Base-by-base conservation (phyloP, 2,329 filamentous ascomycete genomes). In the Trichoderma polysporum region DNA sequence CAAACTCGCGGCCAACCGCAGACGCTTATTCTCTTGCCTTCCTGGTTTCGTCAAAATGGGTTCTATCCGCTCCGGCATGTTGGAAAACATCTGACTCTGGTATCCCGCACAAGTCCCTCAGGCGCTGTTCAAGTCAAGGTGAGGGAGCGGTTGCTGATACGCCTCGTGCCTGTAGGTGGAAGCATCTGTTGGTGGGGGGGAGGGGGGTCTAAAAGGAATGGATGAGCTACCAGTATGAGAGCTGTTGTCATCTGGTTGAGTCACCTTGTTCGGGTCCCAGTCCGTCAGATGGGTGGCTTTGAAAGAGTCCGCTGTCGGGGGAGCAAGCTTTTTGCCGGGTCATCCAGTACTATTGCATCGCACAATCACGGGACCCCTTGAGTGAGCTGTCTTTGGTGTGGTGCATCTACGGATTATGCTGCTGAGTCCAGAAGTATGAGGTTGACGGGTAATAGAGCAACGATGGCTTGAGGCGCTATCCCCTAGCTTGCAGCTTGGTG, bases 361-460 rank as follows among this genome's bases (percentile, higher is more conserved):
- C n/a, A 50, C 22, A 33, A 53, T 62, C 59, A 62, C 59, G 59
- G 49, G 59, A 39, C 25, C n/a, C 33, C 59, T 31, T 27, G 27
- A 22, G 31, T 35, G 33, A 39, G 47, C 31, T 27, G 15, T 19
- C 35, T 31, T 52, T 47, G 59, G 47, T 13, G 59, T 62, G 47
- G 59, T 53, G 47, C 59, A 39, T 62, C 59, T 50, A 57, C 33
- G 47, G 47, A 12, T 25, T 52, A 25, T 62, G 59, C 59, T 52
- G 59, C 59, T 52, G 59, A 10, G 47, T 27, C 33, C 33, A 52
- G 39, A 52, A 29, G 33, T n/a, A 27, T 33, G 39, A 60, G 17
- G 25, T 29, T 52, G 33, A 31, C 59, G 59, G 59, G 47, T 52
- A 33, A n/a, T 7, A 31, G n/a, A 41, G 45, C 45, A 17, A 29